These are phyloP conservation scores for Sechiopsis laciniata DNA, from an alignment of 306 rosid genomes.

Conservation along the genomic window DNA sequence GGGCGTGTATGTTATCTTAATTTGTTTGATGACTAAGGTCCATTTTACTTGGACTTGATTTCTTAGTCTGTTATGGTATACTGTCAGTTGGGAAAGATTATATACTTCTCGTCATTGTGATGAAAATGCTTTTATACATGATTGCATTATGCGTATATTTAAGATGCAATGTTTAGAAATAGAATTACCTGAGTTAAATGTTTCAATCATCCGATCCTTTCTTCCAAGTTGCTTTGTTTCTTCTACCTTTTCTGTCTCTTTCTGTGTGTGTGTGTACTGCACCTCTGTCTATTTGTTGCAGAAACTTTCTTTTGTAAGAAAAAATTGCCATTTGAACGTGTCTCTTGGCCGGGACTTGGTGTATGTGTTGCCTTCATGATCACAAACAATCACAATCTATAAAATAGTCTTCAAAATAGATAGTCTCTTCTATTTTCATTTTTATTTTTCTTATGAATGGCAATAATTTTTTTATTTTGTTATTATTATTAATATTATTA, in stretches of 20 bases:
- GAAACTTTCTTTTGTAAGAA: background rate
- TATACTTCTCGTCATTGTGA: background rate
- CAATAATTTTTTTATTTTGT: background rate
- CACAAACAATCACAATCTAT: background rate
- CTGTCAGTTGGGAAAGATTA: background rate
- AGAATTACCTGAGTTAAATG: background rate
- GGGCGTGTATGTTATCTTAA: background rate
- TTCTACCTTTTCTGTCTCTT: background rate
- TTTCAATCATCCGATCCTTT: background rate
- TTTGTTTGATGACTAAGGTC: slow-evolving; percentile 3
- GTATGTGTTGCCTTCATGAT: background rate
- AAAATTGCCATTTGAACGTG: background rate
- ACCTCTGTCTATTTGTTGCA: background rate
- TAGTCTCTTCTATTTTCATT: background rate
- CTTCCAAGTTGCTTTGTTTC: background rate
- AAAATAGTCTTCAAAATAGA: background rate
- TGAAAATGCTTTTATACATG: background rate
- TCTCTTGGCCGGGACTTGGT: background rate
- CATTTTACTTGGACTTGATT: background rate
- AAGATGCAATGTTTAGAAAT: background rate
- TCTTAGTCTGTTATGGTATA: background rate
- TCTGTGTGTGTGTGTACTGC: background rate
- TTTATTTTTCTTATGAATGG: slow-evolving; percentile 3
- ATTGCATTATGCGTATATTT: background rate
- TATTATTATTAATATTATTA: too few species aligned